A percentile compares a stretch with the other conserved stretches of the same genome.
These are phyloP conservation scores for Calonectria montana DNA, from an alignment of 2,329 filamentous ascomycete genomes.

Conservation along the genomic window DNA sequence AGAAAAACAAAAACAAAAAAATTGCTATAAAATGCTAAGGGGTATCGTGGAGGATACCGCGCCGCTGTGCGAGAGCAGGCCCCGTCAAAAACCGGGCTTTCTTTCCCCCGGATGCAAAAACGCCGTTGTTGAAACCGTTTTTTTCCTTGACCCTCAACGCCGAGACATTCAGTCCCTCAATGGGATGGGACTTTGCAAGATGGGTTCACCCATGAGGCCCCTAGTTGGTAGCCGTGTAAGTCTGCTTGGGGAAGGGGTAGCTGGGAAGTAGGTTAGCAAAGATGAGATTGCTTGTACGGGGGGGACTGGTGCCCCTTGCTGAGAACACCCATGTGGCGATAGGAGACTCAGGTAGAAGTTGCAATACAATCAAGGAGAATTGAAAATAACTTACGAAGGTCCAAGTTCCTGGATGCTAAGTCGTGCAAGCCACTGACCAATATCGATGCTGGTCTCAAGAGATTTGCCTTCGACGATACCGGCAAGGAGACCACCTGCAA, in stretches of 20 bases:
- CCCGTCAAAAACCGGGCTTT: slow-evolving; percentile 39
- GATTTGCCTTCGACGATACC: slow-evolving; percentile 87
- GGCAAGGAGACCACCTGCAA: slow-evolving; percentile 93
- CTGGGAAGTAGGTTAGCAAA: slow-evolving; percentile 55
- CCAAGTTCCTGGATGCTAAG: slow-evolving; percentile 95
- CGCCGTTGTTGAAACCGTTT: slow-evolving; percentile 68
- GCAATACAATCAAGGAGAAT: slow-evolving; percentile 21
- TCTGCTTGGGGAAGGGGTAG: slow-evolving; percentile 85
- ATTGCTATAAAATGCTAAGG: slow-evolving; percentile 44
- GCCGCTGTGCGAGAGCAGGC: slow-evolving; percentile 49
- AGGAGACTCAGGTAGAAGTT: slow-evolving; percentile 32
- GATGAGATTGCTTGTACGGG: slow-evolving; percentile 17
- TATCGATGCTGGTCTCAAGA: slow-evolving; percentile 83
- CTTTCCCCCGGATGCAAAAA: slow-evolving; percentile 51
- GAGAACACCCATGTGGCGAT: slow-evolving; percentile 23
- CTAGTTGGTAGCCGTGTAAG: slow-evolving; percentile 67
- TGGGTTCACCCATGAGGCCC: slow-evolving; percentile 30
- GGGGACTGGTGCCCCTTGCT: slow-evolving; percentile 26
- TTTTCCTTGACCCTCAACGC: slow-evolving; percentile 58
- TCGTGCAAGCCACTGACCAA: slow-evolving; percentile 96
- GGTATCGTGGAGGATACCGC: slow-evolving; percentile 58
- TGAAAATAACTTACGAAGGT: slow-evolving; percentile 80
- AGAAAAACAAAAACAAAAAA: slow-evolving; percentile 41
- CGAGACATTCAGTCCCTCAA: slow-evolving; percentile 45
- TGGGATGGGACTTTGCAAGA: slow-evolving; percentile 40